These are phyloP conservation scores for Nidula microcarpa DNA, from an alignment of 768 basidiomycete genomes.

Conservation along the genomic window DNA sequence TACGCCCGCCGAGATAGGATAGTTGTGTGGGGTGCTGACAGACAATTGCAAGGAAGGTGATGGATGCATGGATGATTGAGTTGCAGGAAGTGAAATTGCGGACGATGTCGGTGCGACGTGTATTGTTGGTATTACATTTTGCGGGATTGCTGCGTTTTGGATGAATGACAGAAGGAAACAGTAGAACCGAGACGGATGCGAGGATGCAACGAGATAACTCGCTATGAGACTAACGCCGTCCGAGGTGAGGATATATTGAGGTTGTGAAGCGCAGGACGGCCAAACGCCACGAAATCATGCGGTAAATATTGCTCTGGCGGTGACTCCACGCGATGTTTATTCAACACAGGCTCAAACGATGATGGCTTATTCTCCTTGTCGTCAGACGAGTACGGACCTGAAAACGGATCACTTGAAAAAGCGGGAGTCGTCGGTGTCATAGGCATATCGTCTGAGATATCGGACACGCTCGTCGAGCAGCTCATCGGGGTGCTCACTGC, in stretches of 20 bases:
- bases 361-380: slow-evolving; percentile 81
- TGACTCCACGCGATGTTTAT: slow-evolving; percentile 65
- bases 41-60: slow-evolving; percentile 67
- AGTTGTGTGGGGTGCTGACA: slow-evolving; percentile 39
- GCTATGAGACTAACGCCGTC: slow-evolving; percentile 58
- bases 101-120: slow-evolving; percentile 59
- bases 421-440: slow-evolving; percentile 74
- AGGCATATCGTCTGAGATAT: slow-evolving; percentile 81
- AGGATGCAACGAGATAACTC: slow-evolving; percentile 24
- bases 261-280: slow-evolving; percentile 75
- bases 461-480: slow-evolving; percentile 68
- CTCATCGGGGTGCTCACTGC: slow-evolving; percentile 73
- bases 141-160: slow-evolving; percentile 52
- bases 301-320: slow-evolving; percentile 76
- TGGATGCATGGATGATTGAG: slow-evolving; percentile 65
- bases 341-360: slow-evolving; percentile 69
- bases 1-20: slow-evolving; percentile 47
- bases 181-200: slow-evolving; percentile 30
- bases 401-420: slow-evolving; percentile 59
- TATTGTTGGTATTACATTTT: slow-evolving; percentile 80
- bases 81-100: slow-evolving; percentile 60
- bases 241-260: slow-evolving; percentile 69
- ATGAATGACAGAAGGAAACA: slow-evolving; percentile 39
- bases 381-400: slow-evolving; percentile 47
- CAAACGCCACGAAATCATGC: slow-evolving; percentile 77